Conservation (phyloP, 2,329 filamentous ascomycete species). For the Nigrospora sphaerica region DNA sequence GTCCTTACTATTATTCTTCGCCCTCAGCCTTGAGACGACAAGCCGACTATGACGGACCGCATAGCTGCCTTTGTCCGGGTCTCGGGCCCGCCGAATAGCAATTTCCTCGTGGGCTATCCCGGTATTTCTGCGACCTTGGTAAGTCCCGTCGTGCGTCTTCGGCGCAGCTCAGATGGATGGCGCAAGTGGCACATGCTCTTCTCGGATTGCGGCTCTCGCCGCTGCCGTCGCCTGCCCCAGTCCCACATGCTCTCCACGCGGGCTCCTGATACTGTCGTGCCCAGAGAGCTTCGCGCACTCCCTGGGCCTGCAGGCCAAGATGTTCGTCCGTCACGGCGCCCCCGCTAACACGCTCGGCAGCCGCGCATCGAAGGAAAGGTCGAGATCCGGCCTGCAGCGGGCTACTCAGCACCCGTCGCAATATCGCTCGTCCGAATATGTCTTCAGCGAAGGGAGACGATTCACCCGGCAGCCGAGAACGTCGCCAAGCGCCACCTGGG, state of each 20-base stretch:
- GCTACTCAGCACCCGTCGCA: conserved; percentile 81
- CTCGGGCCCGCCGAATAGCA: conserved; percentile 93
- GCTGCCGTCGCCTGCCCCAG: not conserved
- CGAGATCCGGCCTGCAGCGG: conserved; percentile 82
- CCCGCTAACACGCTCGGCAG: conserved; percentile 34
- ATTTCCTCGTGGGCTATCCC: conserved; percentile 93
- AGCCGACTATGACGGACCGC: conserved; percentile 26
- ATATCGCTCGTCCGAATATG: conserved; percentile 92
- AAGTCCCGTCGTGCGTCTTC: conserved; percentile 31
- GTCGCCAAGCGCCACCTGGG: conserved; percentile 87
- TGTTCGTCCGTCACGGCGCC: not conserved
- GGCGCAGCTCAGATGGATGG: no score
- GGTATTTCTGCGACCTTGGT: conserved; percentile 97
- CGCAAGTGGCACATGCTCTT: no score
- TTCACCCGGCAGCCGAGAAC: conserved; percentile 92
- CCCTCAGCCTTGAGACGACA: conserved; percentile 4
- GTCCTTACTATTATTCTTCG: conserved; percentile 10
- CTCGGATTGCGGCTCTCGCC: not conserved
- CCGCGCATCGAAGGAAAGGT: conserved; percentile 97
- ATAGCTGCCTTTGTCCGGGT: conserved; percentile 87
- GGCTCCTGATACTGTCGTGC: not conserved
- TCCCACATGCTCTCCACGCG: not conserved
- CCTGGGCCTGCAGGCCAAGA: no score
- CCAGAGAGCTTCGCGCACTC: no score
- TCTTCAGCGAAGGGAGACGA: conserved; percentile 87